These are phyloP conservation scores for Rhododendron henanense DNA, from an alignment of 148 eudicot genomes.

Conservation along the genomic window DNA sequence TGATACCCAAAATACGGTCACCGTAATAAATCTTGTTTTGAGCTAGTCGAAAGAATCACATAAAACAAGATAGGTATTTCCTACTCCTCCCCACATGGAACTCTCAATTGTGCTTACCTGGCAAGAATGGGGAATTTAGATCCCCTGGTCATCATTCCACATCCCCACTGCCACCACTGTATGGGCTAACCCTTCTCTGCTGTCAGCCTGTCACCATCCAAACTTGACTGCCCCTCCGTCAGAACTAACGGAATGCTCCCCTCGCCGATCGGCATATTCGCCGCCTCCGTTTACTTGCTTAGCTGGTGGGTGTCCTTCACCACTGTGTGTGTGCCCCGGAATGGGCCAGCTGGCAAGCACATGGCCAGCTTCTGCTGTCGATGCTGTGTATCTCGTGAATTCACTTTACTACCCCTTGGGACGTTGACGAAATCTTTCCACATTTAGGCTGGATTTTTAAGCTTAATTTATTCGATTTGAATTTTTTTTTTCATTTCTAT, in stretches of 20 bases:
- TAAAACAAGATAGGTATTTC: background rate
- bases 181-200: conserved; percentile 5
- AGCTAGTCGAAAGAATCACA: too few relatives aligned
- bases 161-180: background rate
- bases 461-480: background rate
- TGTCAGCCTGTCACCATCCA: conserved; percentile 18
- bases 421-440: background rate
- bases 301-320: conserved; percentile 28
- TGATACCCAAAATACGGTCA: too few relatives aligned
- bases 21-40: too few relatives aligned
- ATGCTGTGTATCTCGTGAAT: background rate
- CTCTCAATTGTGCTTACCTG: conserved; percentile 17
- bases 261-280: background rate
- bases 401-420: conserved; percentile 4
- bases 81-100: background rate
- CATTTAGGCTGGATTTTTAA: background rate
- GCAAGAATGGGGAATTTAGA: conserved; percentile 12
- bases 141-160: conserved; percentile 19
- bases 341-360: conserved; percentile 48
- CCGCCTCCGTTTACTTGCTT: conserved; percentile 20
- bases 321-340: conserved; percentile 13
- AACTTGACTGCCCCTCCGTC: background rate
- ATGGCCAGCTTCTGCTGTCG: conserved; percentile 31
- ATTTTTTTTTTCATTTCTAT: background rate
- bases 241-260: background rate